phyloP scores from a whole-genome alignment of 805 yeast species.

The Blastobotrys terrestris region DNA sequence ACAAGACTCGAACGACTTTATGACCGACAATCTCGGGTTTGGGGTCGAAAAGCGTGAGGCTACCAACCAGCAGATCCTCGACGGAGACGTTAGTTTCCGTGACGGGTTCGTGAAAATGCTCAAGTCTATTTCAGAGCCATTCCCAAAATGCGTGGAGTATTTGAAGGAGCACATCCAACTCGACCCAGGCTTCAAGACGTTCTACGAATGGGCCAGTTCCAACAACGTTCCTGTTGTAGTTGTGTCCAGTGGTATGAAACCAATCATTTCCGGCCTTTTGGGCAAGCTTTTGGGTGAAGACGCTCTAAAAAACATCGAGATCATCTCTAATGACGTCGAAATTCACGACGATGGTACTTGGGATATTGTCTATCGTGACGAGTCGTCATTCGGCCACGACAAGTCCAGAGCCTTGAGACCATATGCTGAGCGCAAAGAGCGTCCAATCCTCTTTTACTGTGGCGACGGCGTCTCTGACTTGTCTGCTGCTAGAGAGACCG shows the following conservation, averaged over 20 bases:
- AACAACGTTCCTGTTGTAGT: slow-evolving; percentile 77
- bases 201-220: slow-evolving; percentile 71
- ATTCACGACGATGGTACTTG: slow-evolving; percentile 54
- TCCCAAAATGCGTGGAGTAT: slow-evolving; percentile 70
- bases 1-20: slow-evolving; percentile 88
- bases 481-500: slow-evolving; percentile 92
- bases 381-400: slow-evolving; percentile 89
- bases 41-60: slow-evolving; percentile 62
- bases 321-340: slow-evolving; percentile 73
- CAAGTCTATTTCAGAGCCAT: slow-evolving; percentile 67
- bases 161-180: slow-evolving; percentile 61
- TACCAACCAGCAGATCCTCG: slow-evolving; percentile 66
- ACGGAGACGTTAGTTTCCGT: slow-evolving; percentile 54
- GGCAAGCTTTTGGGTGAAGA: slow-evolving; percentile 70
- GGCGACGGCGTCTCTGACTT: slow-evolving; percentile 98
- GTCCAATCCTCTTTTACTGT: slow-evolving; percentile 78
- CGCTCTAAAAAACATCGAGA: slow-evolving; percentile 63
- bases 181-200: slow-evolving; percentile 85
- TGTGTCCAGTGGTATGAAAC: slow-evolving; percentile 90
- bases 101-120: slow-evolving; percentile 84
- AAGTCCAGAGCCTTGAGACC: slow-evolving; percentile 73
- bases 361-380: slow-evolving; percentile 83
- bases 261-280: slow-evolving; percentile 76
- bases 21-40: slow-evolving; percentile 85
- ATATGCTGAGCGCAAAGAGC: slow-evolving; percentile 32